A percentile compares a stretch with the other conserved stretches of the same genome.
phyloP scores from a whole-genome alignment of 192 early-diverging fungal genomes.

The Umbelopsis ramanniana region DNA sequence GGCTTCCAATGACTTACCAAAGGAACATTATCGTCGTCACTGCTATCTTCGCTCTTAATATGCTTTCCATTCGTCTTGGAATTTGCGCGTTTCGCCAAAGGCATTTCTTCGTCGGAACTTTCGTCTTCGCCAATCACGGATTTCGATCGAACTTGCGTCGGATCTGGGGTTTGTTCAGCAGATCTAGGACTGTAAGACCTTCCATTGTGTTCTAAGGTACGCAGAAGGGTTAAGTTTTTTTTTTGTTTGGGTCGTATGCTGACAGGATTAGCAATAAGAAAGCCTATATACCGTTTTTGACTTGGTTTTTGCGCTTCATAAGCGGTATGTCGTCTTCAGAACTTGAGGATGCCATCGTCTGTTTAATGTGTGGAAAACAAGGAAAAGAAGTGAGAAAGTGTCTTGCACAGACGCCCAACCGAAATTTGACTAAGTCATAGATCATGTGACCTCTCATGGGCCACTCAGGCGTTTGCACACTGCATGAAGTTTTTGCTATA shows the following conservation, averaged over 20 bases:
- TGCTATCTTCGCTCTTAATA: conserved; percentile 43
- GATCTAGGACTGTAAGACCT: not conserved
- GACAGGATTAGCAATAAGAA: not conserved
- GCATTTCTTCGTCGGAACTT: conserved; percentile 50
- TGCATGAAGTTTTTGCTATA: no score
- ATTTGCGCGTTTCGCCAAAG: conserved; percentile 45
- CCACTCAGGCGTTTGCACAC: no score
- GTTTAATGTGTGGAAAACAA: not conserved
- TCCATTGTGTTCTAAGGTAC: not conserved
- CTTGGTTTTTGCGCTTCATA: conserved; percentile 13
- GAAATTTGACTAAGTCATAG: not conserved
- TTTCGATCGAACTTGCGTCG: conserved; percentile 26
- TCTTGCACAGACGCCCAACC: not conserved
- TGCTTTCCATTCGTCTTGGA: conserved; percentile 30
- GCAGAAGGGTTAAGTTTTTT: not conserved
- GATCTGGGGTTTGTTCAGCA: conserved; percentile 9
- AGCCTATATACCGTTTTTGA: not conserved
- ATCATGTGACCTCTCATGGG: no score
- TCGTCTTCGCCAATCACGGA: conserved; percentile 32
- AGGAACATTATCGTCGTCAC: conserved; percentile 44
- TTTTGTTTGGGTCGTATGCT: no score
- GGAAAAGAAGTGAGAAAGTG: not conserved
- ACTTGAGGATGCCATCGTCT: conserved; percentile 28
- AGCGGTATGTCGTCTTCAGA: conserved; percentile 55
- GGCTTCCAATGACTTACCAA: conserved; percentile 37